These are phyloP conservation scores for Botrytis deweyae DNA, from an alignment of 2,329 filamentous ascomycete species.

Conservation along the genomic window DNA sequence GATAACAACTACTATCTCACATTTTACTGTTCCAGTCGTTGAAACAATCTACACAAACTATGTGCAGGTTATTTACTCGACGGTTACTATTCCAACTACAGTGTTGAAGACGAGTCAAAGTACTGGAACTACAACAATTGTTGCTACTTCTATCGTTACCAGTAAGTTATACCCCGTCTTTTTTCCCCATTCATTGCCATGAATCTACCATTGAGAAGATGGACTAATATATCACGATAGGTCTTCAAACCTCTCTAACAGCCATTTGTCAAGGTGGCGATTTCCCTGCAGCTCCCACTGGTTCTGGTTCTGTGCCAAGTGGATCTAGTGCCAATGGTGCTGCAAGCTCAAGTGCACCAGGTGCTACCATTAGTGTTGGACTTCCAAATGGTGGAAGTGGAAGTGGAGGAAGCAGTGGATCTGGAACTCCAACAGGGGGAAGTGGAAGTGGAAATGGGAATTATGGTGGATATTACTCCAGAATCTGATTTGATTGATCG, in stretches of 20 bases:
- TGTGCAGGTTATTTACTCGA: constrained; percentile 6
- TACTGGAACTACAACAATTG: not conserved
- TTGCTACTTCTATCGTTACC: not conserved
- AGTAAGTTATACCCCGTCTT: not conserved
- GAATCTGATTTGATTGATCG: not conserved
- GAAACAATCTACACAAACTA: constrained; percentile 4
- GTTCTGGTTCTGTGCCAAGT: not conserved
- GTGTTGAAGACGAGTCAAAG: constrained; percentile 15
- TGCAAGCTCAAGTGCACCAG: constrained; percentile 3
- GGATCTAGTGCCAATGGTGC: constrained; percentile 12
- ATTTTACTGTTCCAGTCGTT: not conserved
- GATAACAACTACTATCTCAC: not conserved
- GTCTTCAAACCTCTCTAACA: constrained; percentile 9
- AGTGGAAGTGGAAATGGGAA: not conserved
- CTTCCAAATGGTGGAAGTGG: not conserved
- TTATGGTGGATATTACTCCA: constrained; percentile 7
- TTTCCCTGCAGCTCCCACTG: not conserved
- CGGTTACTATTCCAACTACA: constrained; percentile 7
- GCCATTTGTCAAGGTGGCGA: not conserved
- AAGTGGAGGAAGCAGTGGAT: not conserved
- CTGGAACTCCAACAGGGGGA: not conserved
- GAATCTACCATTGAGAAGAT: not conserved
- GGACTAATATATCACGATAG: not conserved
- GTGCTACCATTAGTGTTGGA: constrained; percentile 3
- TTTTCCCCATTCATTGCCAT: not conserved